Base-by-base conservation (phyloP, 2,329 filamentous ascomycete genomes). In the Aspergillus quadricinctus region DNA sequence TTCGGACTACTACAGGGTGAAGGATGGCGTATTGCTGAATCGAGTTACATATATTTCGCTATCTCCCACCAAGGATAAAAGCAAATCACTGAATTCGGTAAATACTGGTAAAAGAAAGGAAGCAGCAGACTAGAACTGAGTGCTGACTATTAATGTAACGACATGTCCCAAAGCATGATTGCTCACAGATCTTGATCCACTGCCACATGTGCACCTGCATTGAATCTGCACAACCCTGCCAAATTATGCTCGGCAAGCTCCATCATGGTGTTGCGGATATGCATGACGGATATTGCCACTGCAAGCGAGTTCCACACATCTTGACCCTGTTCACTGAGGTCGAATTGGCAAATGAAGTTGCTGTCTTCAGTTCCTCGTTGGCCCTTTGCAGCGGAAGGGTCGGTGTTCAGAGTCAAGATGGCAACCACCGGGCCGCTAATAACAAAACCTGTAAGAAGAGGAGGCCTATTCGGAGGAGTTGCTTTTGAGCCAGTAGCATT, bases 281-380 rank as follows among this genome's bases (percentile, higher is more conserved):
- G 79, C 58, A 82, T 76, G 10, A 83, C 73, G 5, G 82, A 71
- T 56, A 86, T 82, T 0, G 83, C 81, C 50, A 86, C 61, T 0
- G 82, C 81, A 3, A 86, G 71, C 4, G 79, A 76, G 63, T 84
- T 84, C 83, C 83, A 87, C 1, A 85, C 82, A 64, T 86, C 83
- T 57, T 81, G 80, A 1, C 77, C 77, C 8, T 69, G 66, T 46
- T 82, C 76, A 3, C 74, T 75, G 54, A 84, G 78, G 64, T 86
- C 79, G 60, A 84, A 81, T 52, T 79, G 77, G 4, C 76, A 78
- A 50, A 85, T 77, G 10, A 75, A 75, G 50, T 60, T 67, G 35
- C 56, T 64, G 31, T 59, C 63, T 25, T 49, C 64, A 55, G 54
- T 60, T 7, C 43, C 43, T 6, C 10, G 2, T 60, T 45, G 2